phyloP scores from a whole-genome alignment of 306 rosid species.

The Sindora glabra region DNA sequence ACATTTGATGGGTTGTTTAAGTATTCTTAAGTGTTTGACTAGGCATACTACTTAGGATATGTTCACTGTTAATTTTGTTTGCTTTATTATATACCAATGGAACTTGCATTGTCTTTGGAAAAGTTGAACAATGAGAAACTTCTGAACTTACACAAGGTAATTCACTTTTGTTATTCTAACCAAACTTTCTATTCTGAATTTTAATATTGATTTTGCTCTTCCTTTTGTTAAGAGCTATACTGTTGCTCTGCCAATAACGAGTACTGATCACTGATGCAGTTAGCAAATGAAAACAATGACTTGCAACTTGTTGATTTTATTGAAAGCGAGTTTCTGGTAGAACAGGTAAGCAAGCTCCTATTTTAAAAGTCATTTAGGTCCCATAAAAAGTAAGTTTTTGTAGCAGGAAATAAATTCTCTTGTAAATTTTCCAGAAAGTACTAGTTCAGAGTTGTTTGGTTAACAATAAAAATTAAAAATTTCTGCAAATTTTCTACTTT shows the following conservation, averaged over 20 bases:
- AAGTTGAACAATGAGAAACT: conserved; percentile 34
- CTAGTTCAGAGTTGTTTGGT: no score
- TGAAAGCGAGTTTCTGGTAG: conserved; percentile 24
- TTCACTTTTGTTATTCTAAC: neutral
- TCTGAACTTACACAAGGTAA: conserved; percentile 25
- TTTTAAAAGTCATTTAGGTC: no score
- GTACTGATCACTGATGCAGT: conserved; percentile 12
- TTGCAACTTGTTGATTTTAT: conserved; percentile 24
- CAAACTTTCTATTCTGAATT: no score
- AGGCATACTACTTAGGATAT: neutral
- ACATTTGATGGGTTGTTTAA: neutral
- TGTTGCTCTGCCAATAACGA: neutral
- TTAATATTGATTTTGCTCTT: no score
- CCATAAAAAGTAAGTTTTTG: no score
- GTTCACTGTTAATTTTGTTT: neutral
- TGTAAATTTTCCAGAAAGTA: no score
- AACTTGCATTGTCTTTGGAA: conserved; percentile 35
- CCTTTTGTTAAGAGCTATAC: no score
- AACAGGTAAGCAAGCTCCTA: conserved; percentile 11
- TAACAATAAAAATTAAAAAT: no score
- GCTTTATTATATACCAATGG: conserved; percentile 24
- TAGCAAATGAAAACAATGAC: conserved; percentile 29
- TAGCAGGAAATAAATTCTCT: no score
- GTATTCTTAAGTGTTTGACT: neutral
- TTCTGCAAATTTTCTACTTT: no score